Percentiles rank a stretch among this genome's conserved stretches.
These are phyloP conservation scores for Epithemia pelagica DNA, from an alignment of 108 stramenopile genomes.

Conservation along the genomic window DNA sequence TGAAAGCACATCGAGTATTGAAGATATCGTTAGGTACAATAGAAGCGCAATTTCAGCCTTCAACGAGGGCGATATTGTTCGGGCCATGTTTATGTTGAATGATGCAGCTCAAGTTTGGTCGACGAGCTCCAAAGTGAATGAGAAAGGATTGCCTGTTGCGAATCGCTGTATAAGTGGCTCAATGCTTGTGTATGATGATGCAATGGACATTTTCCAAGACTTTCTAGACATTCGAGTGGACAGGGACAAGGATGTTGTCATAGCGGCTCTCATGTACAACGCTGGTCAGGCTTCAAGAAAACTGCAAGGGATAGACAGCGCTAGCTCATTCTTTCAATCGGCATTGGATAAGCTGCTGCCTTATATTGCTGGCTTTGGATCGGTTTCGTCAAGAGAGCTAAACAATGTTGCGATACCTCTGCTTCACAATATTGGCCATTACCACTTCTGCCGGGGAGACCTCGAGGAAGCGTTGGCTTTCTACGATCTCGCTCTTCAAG, in stretches of 20 bases:
- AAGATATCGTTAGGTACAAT: background rate
- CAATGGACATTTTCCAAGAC: conserved; percentile 34
- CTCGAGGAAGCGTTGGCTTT: conserved; percentile 14
- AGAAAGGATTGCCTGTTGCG: background rate
- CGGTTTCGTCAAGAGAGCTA: background rate
- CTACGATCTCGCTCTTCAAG: conserved; percentile 6
- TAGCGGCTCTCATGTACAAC: conserved; percentile 10
- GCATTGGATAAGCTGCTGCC: background rate
- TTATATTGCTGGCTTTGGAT: background rate
- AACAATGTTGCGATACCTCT: conserved; percentile 21
- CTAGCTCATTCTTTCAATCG: background rate
- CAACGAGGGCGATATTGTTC: background rate
- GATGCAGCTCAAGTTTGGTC: background rate
- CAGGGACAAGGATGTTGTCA: background rate
- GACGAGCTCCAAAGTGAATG: background rate
- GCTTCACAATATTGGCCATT: conserved; percentile 54
- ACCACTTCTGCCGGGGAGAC: conserved; percentile 33
- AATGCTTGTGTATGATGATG: conserved; percentile 60
- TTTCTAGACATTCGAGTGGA: conserved; percentile 29
- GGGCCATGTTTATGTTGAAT: background rate
- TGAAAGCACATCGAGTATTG: too few relatives aligned
- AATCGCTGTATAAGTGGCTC: conserved; percentile 6
- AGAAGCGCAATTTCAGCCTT: background rate
- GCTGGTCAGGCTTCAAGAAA: background rate
- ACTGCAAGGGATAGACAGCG: background rate